Conservation (phyloP, 768 basidiomycete genomes). For the Termitomyces titanicus region DNA sequence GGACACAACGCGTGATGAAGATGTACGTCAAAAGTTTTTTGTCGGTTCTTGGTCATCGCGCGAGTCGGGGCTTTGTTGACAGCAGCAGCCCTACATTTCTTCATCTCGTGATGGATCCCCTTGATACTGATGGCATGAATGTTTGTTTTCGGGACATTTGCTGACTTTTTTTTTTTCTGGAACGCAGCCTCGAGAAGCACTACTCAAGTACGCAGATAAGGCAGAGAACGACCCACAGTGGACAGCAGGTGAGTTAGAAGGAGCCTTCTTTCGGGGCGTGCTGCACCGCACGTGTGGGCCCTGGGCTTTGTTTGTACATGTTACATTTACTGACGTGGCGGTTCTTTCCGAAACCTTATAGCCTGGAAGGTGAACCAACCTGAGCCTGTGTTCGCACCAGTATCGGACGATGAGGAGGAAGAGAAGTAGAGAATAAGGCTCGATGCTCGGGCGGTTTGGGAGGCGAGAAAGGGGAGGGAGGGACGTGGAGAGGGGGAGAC, state of each 20-base stretch:
- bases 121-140: constrained; percentile 11
- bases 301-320: constrained; percentile 34
- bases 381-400: constrained; percentile 75
- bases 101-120: constrained; percentile 14
- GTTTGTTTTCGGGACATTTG: neutral
- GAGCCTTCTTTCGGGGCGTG: constrained; percentile 13
- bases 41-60: constrained; percentile 12
- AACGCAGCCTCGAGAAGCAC: constrained; percentile 88
- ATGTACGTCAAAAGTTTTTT: constrained; percentile 61
- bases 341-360: constrained; percentile 54
- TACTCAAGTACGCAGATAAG: constrained; percentile 85
- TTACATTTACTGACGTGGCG: constrained; percentile 65
- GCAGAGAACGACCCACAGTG: constrained; percentile 80
- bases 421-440: constrained; percentile 24
- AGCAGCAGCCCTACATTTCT: constrained; percentile 17
- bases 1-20: constrained; percentile 88
- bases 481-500: constrained; percentile 20
- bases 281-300: constrained; percentile 29
- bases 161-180: constrained; percentile 21
- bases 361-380: constrained; percentile 88
- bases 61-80: constrained; percentile 4
- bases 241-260: constrained; percentile 67
- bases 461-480: constrained; percentile 14
- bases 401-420: constrained; percentile 56
- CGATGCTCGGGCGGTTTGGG: constrained; percentile 11